Base-by-base conservation (phyloP, 1,284 basidiomycete species). In the Heterobasidion occidentale region DNA sequence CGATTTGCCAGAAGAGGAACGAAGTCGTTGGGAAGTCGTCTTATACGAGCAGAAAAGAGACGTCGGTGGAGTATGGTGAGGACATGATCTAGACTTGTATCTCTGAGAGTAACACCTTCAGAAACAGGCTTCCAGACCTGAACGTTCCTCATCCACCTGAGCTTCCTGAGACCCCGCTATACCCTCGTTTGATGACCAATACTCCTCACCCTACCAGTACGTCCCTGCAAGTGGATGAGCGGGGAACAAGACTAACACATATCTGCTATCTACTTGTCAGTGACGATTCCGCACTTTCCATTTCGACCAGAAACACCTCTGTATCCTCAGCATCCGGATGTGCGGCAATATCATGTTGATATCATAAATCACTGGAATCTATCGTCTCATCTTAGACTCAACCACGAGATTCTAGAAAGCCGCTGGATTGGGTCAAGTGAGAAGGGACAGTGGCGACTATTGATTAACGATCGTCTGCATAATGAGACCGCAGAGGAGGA, bases 271-370 rank as follows among this genome's bases (percentile, higher is more conserved):
- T 20, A 17, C 17, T 46, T 65, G 33, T 65, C 65, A 46, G 71
- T 83, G 79, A 77, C 79, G 7, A 80, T 76, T 62, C 79, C 78
- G 17, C 69, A 71, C 17, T 77, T 80, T 61, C 74, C 79, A 0
- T 83, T 78, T 56, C 75, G 72, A 0, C 76, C 73, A 1, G 67
- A 69, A 17, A 83, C 79, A 5, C 71, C 75, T 4, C 67, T 82
- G 7, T 83, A 74, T 63, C 75, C 82, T 1, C 67, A 68, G 5
- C 79, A 80, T 58, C 70, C 78, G 54, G 63, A 74, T 52, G 66
- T 83, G 14, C 65, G 74, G 54, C 64, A 68, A 42, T 83, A 84
- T 60, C 79, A 81, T 56, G 66, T 60, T 11, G 70, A 74, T 36
- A 78, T 74, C 59, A 74, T 73, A 5, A 56, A 59, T 1, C 67